Evolutionary conservation across 129 eudicot species (phyloP).

Genomic region (Deinandra increscens): DNA sequence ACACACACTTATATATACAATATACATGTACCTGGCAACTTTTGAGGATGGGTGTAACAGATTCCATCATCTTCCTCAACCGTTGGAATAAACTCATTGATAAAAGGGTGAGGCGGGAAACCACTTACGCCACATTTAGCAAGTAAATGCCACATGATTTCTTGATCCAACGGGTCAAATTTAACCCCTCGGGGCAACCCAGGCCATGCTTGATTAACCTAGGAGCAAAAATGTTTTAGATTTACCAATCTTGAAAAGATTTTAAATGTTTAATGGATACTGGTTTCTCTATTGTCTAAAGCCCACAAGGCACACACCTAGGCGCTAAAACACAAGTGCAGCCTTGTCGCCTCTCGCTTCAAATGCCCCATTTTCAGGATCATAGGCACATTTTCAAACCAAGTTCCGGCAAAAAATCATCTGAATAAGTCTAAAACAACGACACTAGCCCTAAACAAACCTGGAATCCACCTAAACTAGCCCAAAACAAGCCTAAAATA

Average conservation of each 20-base stretch:
- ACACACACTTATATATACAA: background rate
- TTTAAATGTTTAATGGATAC: no score
- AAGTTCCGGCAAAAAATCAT: no score
- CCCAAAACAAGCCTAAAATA: no score
- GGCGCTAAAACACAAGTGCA: no score
- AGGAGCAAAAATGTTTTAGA: constrained; percentile 6
- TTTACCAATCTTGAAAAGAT: background rate
- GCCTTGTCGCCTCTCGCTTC: no score
- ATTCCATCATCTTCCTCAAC: constrained; percentile 86
- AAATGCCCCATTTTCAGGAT: no score
- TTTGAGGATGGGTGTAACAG: constrained; percentile 89
- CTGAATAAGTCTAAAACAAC: no score
- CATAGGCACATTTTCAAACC: no score
- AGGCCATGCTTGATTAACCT: constrained; percentile 88
- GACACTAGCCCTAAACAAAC: no score
- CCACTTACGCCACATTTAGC: constrained; percentile 60
- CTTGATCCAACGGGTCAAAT: constrained; percentile 92
- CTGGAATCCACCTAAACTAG: no score
- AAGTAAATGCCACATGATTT: constrained; percentile 81
- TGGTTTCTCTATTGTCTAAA: no score
- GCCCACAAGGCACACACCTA: no score
- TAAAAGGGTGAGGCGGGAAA: constrained; percentile 70
- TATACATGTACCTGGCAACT: constrained; percentile 67
- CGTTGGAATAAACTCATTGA: constrained; percentile 80
- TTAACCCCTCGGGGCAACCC: constrained; percentile 95